Evolutionary conservation across 2,329 filamentous ascomycete species (phyloP).

Genomic region (Sclerotinia trifoliorum): DNA sequence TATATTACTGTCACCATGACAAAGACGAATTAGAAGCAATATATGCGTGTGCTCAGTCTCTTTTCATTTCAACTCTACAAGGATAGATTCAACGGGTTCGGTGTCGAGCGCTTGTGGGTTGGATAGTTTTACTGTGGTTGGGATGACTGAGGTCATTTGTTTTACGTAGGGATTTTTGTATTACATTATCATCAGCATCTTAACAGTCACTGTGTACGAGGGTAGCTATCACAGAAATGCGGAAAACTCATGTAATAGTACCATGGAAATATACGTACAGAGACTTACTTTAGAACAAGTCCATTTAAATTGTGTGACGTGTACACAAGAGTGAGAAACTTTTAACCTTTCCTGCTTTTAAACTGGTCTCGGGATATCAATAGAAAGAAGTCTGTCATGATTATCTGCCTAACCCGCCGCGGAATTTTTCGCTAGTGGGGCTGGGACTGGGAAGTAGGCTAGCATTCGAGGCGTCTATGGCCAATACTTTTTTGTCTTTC

Average conservation of each 20-base stretch:
- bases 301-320: neutral
- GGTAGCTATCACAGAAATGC: neutral
- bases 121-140: neutral
- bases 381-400: neutral
- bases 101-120: neutral
- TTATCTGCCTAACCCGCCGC: neutral
- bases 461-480: too few relatives aligned
- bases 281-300: neutral
- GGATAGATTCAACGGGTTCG: neutral
- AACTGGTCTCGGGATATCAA: neutral
- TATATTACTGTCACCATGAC: slow-evolving; percentile 9
- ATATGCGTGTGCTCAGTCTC: neutral
- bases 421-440: too few relatives aligned
- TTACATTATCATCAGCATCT: neutral
- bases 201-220: neutral
- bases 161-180: neutral
- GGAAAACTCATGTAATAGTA: neutral
- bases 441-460: too few relatives aligned
- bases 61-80: neutral
- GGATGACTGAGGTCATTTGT: neutral
- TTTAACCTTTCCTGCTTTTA: neutral
- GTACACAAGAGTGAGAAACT: neutral
- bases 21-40: neutral
- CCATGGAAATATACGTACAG: too few relatives aligned
- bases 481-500: too few relatives aligned